Conservation (phyloP, 345 rosid genomes). For the Moricandia moricandioides region DNA sequence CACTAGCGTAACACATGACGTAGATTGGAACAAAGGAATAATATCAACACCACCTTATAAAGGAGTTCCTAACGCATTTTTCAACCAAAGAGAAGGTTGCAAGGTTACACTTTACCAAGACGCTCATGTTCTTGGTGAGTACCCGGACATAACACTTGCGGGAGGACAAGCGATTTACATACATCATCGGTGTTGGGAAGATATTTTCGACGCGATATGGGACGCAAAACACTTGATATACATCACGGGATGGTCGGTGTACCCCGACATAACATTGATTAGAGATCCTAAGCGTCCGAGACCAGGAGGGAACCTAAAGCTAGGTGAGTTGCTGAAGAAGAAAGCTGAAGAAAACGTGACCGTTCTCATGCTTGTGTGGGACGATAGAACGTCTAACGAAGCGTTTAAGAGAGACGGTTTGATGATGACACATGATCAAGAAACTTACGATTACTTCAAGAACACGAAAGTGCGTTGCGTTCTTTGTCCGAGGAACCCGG, state of each 20-base stretch:
- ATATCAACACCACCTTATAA: conserved; percentile 4
- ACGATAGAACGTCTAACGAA: conserved; percentile 60
- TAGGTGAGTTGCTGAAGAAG: conserved; percentile 57
- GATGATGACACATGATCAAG: conserved; percentile 77
- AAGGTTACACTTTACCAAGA: conserved; percentile 79
- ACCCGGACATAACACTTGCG: conserved; percentile 16
- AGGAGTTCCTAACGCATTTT: conserved; percentile 62
- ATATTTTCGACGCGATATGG: conserved; percentile 59
- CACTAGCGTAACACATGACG: conserved; percentile 29
- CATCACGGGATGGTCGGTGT: conserved; percentile 80
- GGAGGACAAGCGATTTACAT: conserved; percentile 33
- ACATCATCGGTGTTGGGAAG: conserved; percentile 75
- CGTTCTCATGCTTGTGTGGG: conserved; percentile 81
- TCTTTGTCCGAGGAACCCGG: conserved; percentile 65
- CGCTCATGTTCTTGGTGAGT: conserved; percentile 52
- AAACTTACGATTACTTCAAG: conserved; percentile 53
- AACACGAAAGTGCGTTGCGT: conserved; percentile 58
- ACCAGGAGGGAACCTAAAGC: conserved; percentile 34
- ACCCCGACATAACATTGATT: conserved; percentile 48
- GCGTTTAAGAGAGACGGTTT: conserved; percentile 52
- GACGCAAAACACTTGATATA: conserved; percentile 64
- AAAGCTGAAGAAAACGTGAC: conserved; percentile 64
- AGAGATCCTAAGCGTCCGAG: conserved; percentile 49
- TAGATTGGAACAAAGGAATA: conserved; percentile 66
- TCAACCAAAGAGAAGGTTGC: conserved; percentile 59